Percentiles rank a stretch among this genome's conserved stretches.
phyloP scores from a whole-genome alignment of 108 stramenopile genomes.

The Cyclotella choctawhatcheeana region DNA sequence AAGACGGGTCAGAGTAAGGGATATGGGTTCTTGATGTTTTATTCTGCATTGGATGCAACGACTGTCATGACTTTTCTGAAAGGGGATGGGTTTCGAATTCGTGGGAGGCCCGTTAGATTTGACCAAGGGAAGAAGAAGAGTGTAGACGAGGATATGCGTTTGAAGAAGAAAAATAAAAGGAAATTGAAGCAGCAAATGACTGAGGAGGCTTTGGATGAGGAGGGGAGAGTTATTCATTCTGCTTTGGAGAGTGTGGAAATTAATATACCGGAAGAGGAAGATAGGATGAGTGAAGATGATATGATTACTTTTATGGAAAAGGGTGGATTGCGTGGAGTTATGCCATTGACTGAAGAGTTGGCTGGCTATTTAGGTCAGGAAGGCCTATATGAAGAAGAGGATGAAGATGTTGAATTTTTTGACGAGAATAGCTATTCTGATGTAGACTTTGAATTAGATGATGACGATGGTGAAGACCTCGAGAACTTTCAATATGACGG shows the following conservation, averaged over 20 bases:
- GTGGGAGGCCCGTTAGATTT: constrained; percentile 62
- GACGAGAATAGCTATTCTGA: constrained; percentile 37
- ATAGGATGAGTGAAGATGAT: constrained; percentile 59
- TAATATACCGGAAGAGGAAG: constrained; percentile 42
- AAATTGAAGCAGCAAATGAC: constrained; percentile 37
- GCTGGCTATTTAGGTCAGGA: constrained; percentile 50
- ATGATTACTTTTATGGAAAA: constrained; percentile 62
- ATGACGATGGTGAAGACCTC: constrained; percentile 49
- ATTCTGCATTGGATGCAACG: constrained; percentile 83
- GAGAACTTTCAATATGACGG: constrained; percentile 71
- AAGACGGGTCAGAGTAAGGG: constrained; percentile 88
- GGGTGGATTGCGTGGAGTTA: constrained; percentile 52
- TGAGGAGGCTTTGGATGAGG: constrained; percentile 51
- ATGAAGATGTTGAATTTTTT: constrained; percentile 43
- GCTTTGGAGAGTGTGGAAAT: constrained; percentile 63
- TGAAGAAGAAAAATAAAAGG: constrained; percentile 43
- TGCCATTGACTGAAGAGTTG: constrained; percentile 50
- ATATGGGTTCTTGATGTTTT: constrained; percentile 84
- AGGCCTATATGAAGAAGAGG: constrained; percentile 50
- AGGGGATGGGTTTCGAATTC: constrained; percentile 51
- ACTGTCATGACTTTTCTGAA: constrained; percentile 69
- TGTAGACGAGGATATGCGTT: constrained; percentile 14
- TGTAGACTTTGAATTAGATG: constrained; percentile 44
- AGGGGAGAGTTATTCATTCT: constrained; percentile 69
- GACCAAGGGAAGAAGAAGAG: constrained; percentile 54